Conservation (phyloP, 1,284 basidiomycete genomes). For the Chalciporus sp. region DNA sequence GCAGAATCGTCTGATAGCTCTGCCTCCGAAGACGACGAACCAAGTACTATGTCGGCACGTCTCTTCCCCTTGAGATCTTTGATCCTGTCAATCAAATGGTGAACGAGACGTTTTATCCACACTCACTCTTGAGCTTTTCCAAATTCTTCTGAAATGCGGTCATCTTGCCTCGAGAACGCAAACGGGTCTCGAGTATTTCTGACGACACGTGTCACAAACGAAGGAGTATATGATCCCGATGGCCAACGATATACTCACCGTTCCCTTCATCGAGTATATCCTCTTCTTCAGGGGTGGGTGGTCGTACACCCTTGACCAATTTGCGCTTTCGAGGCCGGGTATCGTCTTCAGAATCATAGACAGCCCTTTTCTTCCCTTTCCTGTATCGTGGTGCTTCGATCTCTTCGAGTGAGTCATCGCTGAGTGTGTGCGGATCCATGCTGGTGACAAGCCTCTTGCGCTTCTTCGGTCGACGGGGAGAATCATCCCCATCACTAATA, state of each 20-base stretch:
- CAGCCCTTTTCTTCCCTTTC: constrained; percentile 20
- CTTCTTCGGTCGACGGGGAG: constrained; percentile 39
- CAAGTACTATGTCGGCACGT: constrained; percentile 41
- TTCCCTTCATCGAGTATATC: constrained; percentile 59
- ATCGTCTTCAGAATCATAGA: constrained; percentile 35
- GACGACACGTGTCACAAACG: constrained; percentile 4
- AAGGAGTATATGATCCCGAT: background rate
- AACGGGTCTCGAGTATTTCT: constrained; percentile 66
- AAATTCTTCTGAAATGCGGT: constrained; percentile 64
- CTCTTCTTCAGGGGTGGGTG: constrained; percentile 48
- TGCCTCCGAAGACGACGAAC: constrained; percentile 40
- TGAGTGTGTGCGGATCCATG: constrained; percentile 15
- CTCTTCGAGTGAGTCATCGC: constrained; percentile 31
- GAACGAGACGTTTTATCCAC: background rate
- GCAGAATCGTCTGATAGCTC: constrained; percentile 37
- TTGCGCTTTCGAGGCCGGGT: constrained; percentile 41
- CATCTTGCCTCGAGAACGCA: constrained; percentile 62
- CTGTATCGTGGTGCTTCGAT: constrained; percentile 15
- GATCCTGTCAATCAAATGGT: constrained; percentile 4
- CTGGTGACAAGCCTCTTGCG: constrained; percentile 25
- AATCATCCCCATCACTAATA: constrained; percentile 38
- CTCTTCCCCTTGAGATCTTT: constrained; percentile 46
- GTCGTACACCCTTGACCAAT: constrained; percentile 50
- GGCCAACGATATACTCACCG: constrained; percentile 38
- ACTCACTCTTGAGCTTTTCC: constrained; percentile 60